These are phyloP conservation scores for Brasilioporus rufonigricans DNA, from an alignment of 768 basidiomycete species.

Conservation along the genomic window DNA sequence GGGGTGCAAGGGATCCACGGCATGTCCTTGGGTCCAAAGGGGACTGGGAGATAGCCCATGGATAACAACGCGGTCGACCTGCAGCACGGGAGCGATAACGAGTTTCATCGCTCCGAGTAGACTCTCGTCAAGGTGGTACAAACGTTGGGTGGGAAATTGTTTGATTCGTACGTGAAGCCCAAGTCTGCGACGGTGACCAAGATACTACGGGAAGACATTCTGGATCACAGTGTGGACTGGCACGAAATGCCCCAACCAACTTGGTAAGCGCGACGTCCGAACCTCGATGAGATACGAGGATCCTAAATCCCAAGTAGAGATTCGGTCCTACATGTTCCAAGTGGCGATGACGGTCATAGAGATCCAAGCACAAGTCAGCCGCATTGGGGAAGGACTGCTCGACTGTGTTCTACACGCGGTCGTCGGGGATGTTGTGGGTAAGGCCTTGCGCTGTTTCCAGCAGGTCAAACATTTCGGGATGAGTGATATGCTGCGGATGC, in stretches of 20 bases:
- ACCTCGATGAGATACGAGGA: not conserved
- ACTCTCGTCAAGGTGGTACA: conserved; percentile 73
- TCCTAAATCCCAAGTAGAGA: conserved; percentile 53
- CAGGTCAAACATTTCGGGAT: conserved; percentile 92
- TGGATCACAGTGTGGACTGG: conserved; percentile 87
- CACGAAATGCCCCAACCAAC: conserved; percentile 90
- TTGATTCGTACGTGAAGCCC: conserved; percentile 83
- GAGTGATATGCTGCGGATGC: conserved; percentile 95
- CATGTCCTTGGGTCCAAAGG: no score
- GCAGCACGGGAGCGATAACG: not conserved
- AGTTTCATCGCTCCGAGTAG: conserved; percentile 34
- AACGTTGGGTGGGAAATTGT: conserved; percentile 85
- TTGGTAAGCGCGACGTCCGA: conserved; percentile 46
- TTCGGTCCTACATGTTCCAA: conserved; percentile 92
- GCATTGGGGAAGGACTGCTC: conserved; percentile 73
- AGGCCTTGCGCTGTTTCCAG: conserved; percentile 82
- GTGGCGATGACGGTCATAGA: conserved; percentile 84
- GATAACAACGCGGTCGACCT: no score
- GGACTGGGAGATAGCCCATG: no score
- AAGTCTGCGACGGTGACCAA: conserved; percentile 66
- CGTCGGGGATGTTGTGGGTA: conserved; percentile 79
- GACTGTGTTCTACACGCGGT: conserved; percentile 79
- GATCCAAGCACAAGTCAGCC: conserved; percentile 88
- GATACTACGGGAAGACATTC: conserved; percentile 76
- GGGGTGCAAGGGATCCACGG: no score